Conservation (phyloP, 106 monocot genomes). For the Dioscorea dumetorum region DNA sequence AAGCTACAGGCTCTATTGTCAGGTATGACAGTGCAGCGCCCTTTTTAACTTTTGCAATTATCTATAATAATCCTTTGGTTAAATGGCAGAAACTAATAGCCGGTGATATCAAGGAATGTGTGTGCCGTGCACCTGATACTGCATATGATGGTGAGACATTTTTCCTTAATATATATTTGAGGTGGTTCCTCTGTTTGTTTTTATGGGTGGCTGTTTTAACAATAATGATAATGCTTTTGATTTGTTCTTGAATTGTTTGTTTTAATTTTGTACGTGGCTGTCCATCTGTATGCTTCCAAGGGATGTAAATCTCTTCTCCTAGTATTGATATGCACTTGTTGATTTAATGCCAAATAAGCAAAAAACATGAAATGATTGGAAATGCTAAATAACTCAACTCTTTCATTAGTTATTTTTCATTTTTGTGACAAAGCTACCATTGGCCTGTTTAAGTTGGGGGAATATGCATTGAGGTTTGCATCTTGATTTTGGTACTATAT, state of each 20-base stretch:
- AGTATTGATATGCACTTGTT: too few relatives aligned
- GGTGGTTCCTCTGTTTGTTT: too few relatives aligned
- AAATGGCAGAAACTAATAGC: constrained; percentile 67
- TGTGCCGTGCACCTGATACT: constrained; percentile 85
- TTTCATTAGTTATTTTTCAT: too few relatives aligned
- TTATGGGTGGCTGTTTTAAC: not conserved
- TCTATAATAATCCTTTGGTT: constrained; percentile 4
- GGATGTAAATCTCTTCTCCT: too few relatives aligned
- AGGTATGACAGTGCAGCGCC: constrained; percentile 24
- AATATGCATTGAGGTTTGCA: too few relatives aligned
- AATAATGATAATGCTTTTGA: not conserved
- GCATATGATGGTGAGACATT: constrained; percentile 63
- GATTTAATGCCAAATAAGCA: too few relatives aligned
- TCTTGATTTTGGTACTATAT: too few relatives aligned
- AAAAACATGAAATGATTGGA: too few relatives aligned
- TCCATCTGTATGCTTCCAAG: too few relatives aligned
- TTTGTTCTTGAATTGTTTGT: not conserved
- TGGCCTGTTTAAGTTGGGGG: too few relatives aligned
- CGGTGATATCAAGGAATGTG: constrained; percentile 93
- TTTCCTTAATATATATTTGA: not conserved
- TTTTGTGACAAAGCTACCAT: too few relatives aligned
- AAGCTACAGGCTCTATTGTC: constrained; percentile 81
- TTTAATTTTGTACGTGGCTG: not conserved
- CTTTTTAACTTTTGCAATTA: constrained; percentile 4
- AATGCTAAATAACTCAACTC: too few relatives aligned